A percentile compares a stretch with the other conserved stretches of the same genome.
These are phyloP conservation scores for Chloroidium sp. DNA, from an alignment of 163 green algal species.

Conservation along the genomic window DNA sequence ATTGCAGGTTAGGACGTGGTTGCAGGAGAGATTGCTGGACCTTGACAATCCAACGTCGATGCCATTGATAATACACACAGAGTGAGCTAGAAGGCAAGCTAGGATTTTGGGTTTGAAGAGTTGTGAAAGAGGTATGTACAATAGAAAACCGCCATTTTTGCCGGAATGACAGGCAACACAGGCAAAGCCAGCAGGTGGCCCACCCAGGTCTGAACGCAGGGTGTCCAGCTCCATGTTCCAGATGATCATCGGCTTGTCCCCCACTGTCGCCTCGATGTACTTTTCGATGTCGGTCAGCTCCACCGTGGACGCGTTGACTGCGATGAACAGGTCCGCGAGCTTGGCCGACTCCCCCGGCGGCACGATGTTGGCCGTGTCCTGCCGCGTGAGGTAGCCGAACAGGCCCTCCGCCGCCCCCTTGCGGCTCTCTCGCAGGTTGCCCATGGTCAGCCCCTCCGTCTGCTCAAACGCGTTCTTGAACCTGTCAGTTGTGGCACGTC, in stretches of 20 bases:
- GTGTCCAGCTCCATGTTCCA: constrained; percentile 98
- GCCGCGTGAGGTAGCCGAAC: constrained; percentile 13
- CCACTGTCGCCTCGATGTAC: constrained; percentile 33
- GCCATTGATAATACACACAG: too few species aligned
- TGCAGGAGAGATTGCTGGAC: too few species aligned
- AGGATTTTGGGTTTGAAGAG: too few species aligned
- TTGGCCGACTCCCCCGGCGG: constrained; percentile 16
- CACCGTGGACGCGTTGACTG: constrained; percentile 34
- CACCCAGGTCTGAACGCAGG: constrained; percentile 73
- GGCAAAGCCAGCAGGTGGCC: background rate
- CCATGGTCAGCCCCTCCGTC: constrained; percentile 55
- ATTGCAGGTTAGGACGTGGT: too few species aligned
- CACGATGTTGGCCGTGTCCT: background rate
- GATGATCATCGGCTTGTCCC: constrained; percentile 58
- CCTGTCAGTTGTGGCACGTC: constrained; percentile 12
- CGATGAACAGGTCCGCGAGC: constrained; percentile 40
- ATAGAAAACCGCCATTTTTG: too few species aligned
- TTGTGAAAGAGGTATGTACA: too few species aligned
- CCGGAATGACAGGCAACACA: too few species aligned
- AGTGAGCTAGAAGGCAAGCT: too few species aligned
- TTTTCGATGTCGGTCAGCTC: constrained; percentile 63
- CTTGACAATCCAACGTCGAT: too few species aligned
- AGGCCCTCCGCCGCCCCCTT: constrained; percentile 18
- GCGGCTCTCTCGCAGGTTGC: constrained; percentile 63
- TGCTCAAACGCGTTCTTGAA: constrained; percentile 61